Percentiles rank a stretch among this genome's conserved stretches.
phyloP scores from a whole-genome alignment of 2,329 filamentous ascomycete genomes.

The Fusarium oligoseptatum region DNA sequence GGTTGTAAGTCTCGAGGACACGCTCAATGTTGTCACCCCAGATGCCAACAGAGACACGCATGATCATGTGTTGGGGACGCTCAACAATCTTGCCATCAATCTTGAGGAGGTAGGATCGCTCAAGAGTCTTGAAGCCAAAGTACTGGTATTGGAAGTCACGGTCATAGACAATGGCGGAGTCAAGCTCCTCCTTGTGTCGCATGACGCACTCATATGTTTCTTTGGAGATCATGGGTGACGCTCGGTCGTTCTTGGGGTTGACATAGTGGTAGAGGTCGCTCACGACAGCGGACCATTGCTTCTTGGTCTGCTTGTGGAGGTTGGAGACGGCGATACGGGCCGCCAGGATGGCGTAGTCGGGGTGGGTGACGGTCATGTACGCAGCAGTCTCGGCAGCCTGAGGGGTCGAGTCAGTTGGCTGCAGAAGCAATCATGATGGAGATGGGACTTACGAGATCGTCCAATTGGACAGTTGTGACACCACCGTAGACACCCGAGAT shows the following conservation, averaged over 20 bases:
- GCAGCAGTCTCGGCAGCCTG: conserved; percentile 98
- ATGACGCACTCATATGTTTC: conserved; percentile 93
- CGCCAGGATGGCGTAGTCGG: conserved; percentile 98
- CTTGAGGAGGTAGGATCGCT: conserved; percentile 96
- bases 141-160: conserved; percentile 99
- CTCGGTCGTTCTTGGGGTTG: conserved; percentile 89
- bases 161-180: conserved; percentile 99
- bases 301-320: conserved; percentile 99
- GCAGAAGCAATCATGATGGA: neutral
- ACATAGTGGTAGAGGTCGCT: conserved; percentile 95
- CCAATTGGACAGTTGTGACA: conserved; percentile 95
- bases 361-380: conserved; percentile 99
- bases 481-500: conserved; percentile 99
- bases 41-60: conserved; percentile 98
- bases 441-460: conserved; percentile 84
- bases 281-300: conserved; percentile 97
- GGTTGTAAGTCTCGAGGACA: conserved; percentile 96
- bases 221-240: conserved; percentile 95
- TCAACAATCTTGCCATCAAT: conserved; percentile 97
- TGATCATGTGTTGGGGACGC: conserved; percentile 99
- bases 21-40: conserved; percentile 95
- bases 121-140: conserved; percentile 99
- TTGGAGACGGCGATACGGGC: conserved; percentile 99
- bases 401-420: conserved; percentile 17
- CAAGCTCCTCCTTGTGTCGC: conserved; percentile 96